phyloP scores from a whole-genome alignment of 2,329 filamentous ascomycete genomes.

The Aureobasidium melanogenum region DNA sequence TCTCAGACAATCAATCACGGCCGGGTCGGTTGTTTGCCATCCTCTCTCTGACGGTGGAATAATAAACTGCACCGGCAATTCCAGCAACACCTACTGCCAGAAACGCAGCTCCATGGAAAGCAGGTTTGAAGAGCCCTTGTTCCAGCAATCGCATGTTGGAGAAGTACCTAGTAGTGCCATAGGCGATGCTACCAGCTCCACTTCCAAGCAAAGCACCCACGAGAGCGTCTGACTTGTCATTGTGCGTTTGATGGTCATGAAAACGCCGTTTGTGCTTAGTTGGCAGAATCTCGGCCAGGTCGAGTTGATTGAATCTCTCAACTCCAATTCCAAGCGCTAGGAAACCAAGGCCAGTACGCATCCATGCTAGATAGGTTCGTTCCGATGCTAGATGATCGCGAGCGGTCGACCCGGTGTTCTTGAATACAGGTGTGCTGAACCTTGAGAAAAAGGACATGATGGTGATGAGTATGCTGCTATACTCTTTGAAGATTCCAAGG shows the following conservation, averaged over 20 bases:
- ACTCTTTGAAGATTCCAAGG: too few species aligned
- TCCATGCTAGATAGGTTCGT: constrained; percentile 46
- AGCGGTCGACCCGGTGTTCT: constrained; percentile 42
- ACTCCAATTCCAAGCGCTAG: constrained; percentile 45
- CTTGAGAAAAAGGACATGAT: constrained; percentile 8
- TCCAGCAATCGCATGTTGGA: constrained; percentile 34
- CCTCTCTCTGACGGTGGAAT: not conserved
- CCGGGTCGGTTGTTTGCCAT: not conserved
- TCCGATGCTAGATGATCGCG: constrained; percentile 48
- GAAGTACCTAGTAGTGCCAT: constrained; percentile 42
- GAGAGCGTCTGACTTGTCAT: constrained; percentile 7
- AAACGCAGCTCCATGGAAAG: constrained; percentile 20
- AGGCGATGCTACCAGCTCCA: constrained; percentile 38
- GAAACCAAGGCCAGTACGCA: constrained; percentile 43
- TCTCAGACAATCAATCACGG: not conserved
- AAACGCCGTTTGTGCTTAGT: constrained; percentile 26
- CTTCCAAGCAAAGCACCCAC: constrained; percentile 34
- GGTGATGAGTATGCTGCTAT: not conserved
- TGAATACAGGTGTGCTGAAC: constrained; percentile 16
- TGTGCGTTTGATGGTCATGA: constrained; percentile 10
- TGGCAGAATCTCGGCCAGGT: constrained; percentile 21
- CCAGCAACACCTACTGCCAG: constrained; percentile 22
- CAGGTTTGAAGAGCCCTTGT: constrained; percentile 35
- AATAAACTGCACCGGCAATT: constrained; percentile 21
- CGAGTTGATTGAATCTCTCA: constrained; percentile 33